phyloP scores from a whole-genome alignment of 768 basidiomycete species.

The Mycena belliarum region DNA sequence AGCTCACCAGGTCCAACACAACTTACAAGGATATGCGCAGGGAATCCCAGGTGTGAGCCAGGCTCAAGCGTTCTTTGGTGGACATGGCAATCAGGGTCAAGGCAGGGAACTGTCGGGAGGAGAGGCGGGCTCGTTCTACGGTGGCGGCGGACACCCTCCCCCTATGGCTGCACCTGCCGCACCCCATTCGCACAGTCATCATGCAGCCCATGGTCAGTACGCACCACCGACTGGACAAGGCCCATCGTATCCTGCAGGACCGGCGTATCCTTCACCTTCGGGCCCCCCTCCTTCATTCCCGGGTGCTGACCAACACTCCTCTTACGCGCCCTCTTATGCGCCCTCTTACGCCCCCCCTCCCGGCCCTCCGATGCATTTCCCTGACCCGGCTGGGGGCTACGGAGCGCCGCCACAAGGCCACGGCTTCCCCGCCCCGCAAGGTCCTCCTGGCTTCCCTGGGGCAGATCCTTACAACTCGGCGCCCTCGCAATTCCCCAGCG shows the following conservation, averaged over 20 bases:
- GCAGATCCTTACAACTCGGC: slow-evolving; percentile 28
- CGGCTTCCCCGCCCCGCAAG: too few relatives aligned
- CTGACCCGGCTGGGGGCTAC: slow-evolving; percentile 5
- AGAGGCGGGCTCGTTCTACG: slow-evolving; percentile 35
- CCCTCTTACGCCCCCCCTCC: slow-evolving; percentile 37
- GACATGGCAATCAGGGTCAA: slow-evolving; percentile 19
- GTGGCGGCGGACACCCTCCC: slow-evolving; percentile 8
- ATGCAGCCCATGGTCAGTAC: slow-evolving; percentile 26
- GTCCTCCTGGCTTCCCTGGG: slow-evolving; percentile 34
- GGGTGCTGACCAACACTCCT: slow-evolving; percentile 2
- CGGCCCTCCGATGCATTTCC: slow-evolving; percentile 26
- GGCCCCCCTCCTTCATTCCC: slow-evolving; percentile 29
- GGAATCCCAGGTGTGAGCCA: slow-evolving; percentile 49
- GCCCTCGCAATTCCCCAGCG: slow-evolving; percentile 13
- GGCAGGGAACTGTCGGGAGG: slow-evolving; percentile 23
- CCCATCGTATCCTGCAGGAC: slow-evolving; percentile 18
- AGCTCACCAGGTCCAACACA: slow-evolving; percentile 50
- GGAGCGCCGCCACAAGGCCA: too few relatives aligned
- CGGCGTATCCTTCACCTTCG: slow-evolving; percentile 26
- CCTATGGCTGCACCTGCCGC: slow-evolving; percentile 6
- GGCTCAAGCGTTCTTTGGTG: slow-evolving; percentile 39
- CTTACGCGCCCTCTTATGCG: slow-evolving; percentile 16
- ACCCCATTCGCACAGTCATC: slow-evolving; percentile 8
- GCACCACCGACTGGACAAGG: slow-evolving; percentile 28
- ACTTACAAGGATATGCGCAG: slow-evolving; percentile 45